Evolutionary conservation across 495 filamentous ascomycete genomes (phyloP).

Genomic region (Cairneyella variabilis): DNA sequence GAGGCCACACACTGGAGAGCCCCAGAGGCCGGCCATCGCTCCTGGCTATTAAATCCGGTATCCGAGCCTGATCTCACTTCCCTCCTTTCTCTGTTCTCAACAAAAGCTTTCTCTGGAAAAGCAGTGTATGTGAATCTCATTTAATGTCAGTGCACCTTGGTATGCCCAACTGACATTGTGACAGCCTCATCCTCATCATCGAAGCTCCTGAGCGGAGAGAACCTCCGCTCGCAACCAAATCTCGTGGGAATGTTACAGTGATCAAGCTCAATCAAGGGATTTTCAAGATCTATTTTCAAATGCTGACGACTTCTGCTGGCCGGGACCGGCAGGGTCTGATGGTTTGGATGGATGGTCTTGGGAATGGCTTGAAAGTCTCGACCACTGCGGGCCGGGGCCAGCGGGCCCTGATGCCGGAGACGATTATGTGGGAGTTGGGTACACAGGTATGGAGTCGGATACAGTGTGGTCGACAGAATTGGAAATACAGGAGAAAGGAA

Average conservation of each 20-base stretch:
- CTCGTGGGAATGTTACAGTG: slow-evolving; percentile 3
- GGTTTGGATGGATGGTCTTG: slow-evolving; percentile 1
- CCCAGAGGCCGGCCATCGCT: too few species aligned
- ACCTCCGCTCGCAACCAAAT: slow-evolving; percentile 3
- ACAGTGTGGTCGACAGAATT: background rate
- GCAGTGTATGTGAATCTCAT: too few species aligned
- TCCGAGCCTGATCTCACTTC: too few species aligned
- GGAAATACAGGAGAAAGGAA: background rate
- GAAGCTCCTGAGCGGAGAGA: slow-evolving; percentile 2
- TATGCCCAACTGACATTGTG: too few species aligned
- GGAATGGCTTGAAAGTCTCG: background rate
- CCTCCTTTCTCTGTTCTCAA: too few species aligned
- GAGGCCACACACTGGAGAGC: too few species aligned
- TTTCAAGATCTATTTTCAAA: background rate
- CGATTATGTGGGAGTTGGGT: background rate
- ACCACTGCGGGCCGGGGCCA: slow-evolving; percentile 3
- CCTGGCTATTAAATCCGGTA: too few species aligned
- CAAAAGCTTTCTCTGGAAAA: too few species aligned
- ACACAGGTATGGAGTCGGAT: too few species aligned
- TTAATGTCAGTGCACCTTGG: too few species aligned
- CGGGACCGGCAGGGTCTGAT: slow-evolving; percentile 1
- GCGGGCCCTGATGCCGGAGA: background rate
- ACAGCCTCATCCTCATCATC: too few species aligned
- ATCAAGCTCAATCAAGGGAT: slow-evolving; percentile 1
- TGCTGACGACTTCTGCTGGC: background rate